Conservation (phyloP, 306 rosid species). For the Luffa acutangula region DNA sequence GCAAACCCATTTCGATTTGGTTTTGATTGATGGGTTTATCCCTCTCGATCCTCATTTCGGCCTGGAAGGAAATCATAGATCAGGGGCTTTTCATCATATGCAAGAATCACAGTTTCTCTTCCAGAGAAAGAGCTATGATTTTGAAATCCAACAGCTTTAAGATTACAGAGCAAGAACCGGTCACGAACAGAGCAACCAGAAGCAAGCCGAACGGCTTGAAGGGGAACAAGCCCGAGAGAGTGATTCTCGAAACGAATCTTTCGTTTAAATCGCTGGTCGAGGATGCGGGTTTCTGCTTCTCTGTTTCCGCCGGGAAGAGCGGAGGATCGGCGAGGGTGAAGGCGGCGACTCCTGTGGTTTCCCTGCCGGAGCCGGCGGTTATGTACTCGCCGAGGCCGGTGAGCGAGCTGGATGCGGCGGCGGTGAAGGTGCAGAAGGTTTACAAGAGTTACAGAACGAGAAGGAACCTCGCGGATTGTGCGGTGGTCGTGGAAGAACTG, state of each 20-base stretch:
- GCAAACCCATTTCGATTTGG: background rate
- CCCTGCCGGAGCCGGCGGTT: constrained; percentile 38
- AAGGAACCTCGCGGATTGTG: constrained; percentile 93
- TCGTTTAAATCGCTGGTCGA: constrained; percentile 34
- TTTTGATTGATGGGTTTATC: constrained; percentile 45
- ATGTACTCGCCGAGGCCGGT: constrained; percentile 51
- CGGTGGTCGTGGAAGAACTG: constrained; percentile 76
- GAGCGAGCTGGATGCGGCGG: constrained; percentile 72
- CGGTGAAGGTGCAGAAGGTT: constrained; percentile 66
- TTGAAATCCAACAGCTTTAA: constrained; percentile 51
- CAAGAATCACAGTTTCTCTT: constrained; percentile 21
- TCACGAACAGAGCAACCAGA: constrained; percentile 5
- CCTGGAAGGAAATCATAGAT: constrained; percentile 44
- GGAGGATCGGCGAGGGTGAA: constrained; percentile 14
- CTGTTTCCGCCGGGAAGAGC: constrained; percentile 7
- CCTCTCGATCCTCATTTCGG: constrained; percentile 35
- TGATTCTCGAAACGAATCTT: constrained; percentile 30
- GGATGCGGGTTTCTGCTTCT: constrained; percentile 11
- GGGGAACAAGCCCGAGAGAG: constrained; percentile 38
- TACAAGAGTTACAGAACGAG: constrained; percentile 85
- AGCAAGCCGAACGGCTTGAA: constrained; percentile 25
- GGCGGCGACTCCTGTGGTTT: constrained; percentile 27
- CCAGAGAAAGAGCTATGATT: constrained; percentile 28
- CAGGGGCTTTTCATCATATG: constrained; percentile 21
- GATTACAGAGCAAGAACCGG: constrained; percentile 34